A percentile compares a stretch with the other conserved stretches of the same genome.
Conservation (phyloP, 2,329 filamentous ascomycete species). For the Epichloe brachyelytri region DNA sequence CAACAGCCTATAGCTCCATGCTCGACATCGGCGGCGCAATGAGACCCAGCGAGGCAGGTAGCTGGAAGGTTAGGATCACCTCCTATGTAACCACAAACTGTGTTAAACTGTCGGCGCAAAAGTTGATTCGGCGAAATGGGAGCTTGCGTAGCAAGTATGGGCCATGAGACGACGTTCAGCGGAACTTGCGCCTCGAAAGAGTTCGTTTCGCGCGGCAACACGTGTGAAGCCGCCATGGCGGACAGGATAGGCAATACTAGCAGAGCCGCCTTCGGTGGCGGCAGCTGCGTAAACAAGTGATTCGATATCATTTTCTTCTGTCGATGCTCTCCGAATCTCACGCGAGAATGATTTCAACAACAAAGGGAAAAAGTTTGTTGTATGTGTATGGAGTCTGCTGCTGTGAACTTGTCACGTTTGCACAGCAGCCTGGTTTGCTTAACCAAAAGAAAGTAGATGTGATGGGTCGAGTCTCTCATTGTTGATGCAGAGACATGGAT, state of each 20-base stretch:
- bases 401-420: background rate
- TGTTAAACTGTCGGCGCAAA: slow-evolving; percentile 33
- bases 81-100: slow-evolving; percentile 44
- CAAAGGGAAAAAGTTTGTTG: background rate
- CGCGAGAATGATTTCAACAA: background rate
- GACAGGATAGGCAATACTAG: slow-evolving; percentile 22
- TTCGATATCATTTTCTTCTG: slow-evolving; percentile 13
- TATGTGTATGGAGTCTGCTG: background rate
- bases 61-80: slow-evolving; percentile 39
- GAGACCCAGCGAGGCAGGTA: slow-evolving; percentile 43
- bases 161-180: slow-evolving; percentile 27
- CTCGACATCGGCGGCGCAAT: slow-evolving; percentile 40
- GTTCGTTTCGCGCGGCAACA: slow-evolving; percentile 27
- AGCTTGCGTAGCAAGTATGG: slow-evolving; percentile 19
- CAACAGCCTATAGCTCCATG: slow-evolving; percentile 43
- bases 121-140: slow-evolving; percentile 24
- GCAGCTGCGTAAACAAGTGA: slow-evolving; percentile 21
- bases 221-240: slow-evolving; percentile 22
- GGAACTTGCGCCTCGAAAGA: slow-evolving; percentile 19
- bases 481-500: background rate
- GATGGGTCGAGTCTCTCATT: background rate
- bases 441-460: slow-evolving; percentile 2
- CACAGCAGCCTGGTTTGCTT: background rate
- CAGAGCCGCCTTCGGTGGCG: slow-evolving; percentile 20
- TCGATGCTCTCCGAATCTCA: background rate